Evolutionary conservation across 2,329 filamentous ascomycete species (phyloP).

Genomic region (Colletotrichum melonis): DNA sequence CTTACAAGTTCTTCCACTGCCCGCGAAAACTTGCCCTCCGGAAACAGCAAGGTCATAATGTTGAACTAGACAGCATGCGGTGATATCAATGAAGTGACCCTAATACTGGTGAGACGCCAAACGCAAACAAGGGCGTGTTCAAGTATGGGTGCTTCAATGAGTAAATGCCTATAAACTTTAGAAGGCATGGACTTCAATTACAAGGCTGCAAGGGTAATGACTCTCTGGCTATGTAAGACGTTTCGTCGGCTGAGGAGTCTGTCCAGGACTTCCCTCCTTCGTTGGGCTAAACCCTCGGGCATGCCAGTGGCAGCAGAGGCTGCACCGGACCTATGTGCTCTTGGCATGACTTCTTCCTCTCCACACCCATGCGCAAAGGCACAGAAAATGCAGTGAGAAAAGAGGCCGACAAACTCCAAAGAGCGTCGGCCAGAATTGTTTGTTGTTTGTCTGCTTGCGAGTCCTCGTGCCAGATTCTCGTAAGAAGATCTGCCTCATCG

Average conservation of each 20-base stretch:
- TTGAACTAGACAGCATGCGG: neutral
- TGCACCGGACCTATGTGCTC: too few relatives aligned
- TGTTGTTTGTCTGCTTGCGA: conserved; percentile 32
- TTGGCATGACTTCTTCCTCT: conserved; percentile 50
- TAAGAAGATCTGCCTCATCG: conserved; percentile 5
- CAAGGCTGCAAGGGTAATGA: neutral
- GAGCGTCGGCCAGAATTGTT: conserved; percentile 24
- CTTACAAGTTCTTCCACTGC: neutral
- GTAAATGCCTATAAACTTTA: neutral
- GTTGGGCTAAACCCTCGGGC: too few relatives aligned
- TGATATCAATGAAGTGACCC: neutral
- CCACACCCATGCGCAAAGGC: conserved; percentile 59
- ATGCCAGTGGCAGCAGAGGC: too few relatives aligned
- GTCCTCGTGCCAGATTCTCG: conserved; percentile 14
- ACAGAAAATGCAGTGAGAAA: conserved; percentile 63
- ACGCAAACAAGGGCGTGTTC: neutral
- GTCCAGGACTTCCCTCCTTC: too few relatives aligned
- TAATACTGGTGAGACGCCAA: neutral
- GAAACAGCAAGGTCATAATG: neutral
- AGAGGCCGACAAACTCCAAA: conserved; percentile 45
- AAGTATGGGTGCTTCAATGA: neutral
- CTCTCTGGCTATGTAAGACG: too few relatives aligned
- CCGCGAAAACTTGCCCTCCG: neutral
- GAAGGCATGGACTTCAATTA: neutral
- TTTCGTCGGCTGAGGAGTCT: too few relatives aligned